Conservation (phyloP, 495 filamentous ascomycete species). For the Corynascus novoguineensis region DNA sequence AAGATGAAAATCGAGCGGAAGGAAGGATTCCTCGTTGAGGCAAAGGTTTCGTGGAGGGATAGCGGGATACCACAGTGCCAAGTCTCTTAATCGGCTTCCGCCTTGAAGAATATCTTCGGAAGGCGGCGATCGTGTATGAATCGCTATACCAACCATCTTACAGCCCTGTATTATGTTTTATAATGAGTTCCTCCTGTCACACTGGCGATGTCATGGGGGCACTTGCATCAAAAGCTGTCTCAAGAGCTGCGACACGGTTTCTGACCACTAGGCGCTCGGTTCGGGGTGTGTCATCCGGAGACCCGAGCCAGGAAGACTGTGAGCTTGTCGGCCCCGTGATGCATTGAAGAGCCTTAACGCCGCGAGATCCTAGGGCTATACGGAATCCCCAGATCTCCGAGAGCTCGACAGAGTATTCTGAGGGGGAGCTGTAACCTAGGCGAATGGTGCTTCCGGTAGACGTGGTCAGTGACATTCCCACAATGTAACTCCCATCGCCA, state of each 20-base stretch:
- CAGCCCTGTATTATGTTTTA: background rate
- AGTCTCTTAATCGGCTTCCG: background rate
- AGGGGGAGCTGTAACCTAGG: background rate
- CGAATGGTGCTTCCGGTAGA: background rate
- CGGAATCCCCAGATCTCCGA: background rate
- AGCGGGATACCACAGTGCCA: background rate
- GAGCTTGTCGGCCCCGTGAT: background rate
- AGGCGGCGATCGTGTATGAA: background rate
- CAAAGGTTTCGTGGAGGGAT: background rate
- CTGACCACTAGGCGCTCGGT: background rate
- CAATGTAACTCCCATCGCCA: background rate
- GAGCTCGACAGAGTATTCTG: background rate
- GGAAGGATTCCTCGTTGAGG: background rate
- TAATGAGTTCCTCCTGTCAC: background rate
- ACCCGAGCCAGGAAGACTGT: background rate
- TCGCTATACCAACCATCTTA: background rate
- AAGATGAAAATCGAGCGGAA: background rate
- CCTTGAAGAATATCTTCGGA: too few relatives aligned
- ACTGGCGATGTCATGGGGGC: background rate
- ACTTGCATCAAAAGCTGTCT: background rate
- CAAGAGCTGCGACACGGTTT: background rate
- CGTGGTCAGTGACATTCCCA: background rate
- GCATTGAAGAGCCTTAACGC: background rate
- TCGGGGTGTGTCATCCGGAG: background rate
- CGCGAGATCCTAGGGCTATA: background rate